phyloP scores from a whole-genome alignment of 2,329 filamentous ascomycete genomes.

The Arthroderma sp. region DNA sequence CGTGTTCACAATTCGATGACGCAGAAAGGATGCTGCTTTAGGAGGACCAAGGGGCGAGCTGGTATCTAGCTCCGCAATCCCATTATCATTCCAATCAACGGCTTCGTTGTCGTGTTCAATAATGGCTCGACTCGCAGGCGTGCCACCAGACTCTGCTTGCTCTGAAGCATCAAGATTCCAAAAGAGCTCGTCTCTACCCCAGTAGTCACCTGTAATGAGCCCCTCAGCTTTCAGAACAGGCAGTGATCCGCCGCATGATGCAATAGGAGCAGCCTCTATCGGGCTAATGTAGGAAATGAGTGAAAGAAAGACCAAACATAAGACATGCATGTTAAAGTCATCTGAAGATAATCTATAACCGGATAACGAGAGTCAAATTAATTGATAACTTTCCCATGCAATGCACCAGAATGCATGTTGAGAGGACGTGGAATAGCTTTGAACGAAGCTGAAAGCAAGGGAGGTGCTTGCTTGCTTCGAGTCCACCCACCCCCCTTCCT shows the following conservation, averaged over 20 bases:
- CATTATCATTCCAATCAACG: background rate
- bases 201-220: conserved; percentile 6
- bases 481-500: too few species aligned
- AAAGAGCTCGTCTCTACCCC: conserved; percentile 3
- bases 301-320: conserved; percentile 7
- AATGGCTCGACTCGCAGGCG: background rate
- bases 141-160: conserved; percentile 8
- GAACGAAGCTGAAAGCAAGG: too few species aligned
- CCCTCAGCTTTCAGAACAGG: conserved; percentile 6
- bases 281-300: conserved; percentile 4
- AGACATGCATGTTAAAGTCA: conserved; percentile 8
- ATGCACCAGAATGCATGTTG: too few species aligned
- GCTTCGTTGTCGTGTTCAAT: background rate
- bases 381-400: too few species aligned
- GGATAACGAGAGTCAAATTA: too few species aligned
- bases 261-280: conserved; percentile 1
- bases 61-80: too few species aligned
- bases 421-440: too few species aligned
- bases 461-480: too few species aligned
- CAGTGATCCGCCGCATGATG: conserved; percentile 3
- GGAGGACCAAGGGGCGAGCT: too few species aligned
- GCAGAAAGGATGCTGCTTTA: conserved; percentile 2
- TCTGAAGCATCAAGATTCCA: conserved; percentile 6
- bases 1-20: conserved; percentile 9
- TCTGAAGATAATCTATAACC: too few species aligned